Percentiles rank a stretch among this genome's conserved stretches.
phyloP scores from a whole-genome alignment of 73 alveolate genomes.

The Paramecium tetraurelia region DNA sequence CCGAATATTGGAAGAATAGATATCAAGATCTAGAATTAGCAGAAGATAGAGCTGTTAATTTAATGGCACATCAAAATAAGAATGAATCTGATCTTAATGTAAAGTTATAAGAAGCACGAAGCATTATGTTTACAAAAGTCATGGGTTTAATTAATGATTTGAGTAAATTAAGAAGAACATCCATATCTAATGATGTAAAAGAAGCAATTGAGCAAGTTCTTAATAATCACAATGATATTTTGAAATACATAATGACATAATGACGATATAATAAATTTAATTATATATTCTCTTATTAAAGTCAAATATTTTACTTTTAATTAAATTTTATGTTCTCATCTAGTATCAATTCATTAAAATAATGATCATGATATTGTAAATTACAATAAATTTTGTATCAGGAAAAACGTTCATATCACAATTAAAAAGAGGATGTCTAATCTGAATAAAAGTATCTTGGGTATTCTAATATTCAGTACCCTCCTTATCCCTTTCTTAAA shows the following conservation, averaged over 20 bases:
- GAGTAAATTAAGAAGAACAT: neutral
- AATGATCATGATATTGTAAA: no score
- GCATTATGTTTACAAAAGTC: neutral
- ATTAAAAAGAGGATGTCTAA: no score
- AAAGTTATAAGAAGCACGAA: neutral
- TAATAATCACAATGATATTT: neutral
- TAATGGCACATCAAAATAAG: constrained; percentile 9
- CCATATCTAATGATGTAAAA: neutral
- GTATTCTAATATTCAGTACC: no score
- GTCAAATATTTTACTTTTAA: no score
- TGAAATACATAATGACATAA: neutral
- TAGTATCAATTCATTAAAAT: no score
- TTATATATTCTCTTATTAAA: no score
- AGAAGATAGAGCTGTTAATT: constrained; percentile 6
- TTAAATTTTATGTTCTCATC: no score
- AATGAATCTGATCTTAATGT: neutral
- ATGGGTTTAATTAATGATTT: constrained; percentile 34
- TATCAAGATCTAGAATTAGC: constrained; percentile 42
- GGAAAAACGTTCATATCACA: no score
- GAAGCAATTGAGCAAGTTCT: neutral
- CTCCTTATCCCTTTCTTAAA: no score
- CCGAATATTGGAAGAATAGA: constrained; percentile 46
- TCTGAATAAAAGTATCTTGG: no score
- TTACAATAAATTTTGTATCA: no score
- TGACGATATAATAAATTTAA: no score